Evolutionary conservation across 371 early-diverging fungal species (phyloP).

Genomic region (Blakeslea trispora): DNA sequence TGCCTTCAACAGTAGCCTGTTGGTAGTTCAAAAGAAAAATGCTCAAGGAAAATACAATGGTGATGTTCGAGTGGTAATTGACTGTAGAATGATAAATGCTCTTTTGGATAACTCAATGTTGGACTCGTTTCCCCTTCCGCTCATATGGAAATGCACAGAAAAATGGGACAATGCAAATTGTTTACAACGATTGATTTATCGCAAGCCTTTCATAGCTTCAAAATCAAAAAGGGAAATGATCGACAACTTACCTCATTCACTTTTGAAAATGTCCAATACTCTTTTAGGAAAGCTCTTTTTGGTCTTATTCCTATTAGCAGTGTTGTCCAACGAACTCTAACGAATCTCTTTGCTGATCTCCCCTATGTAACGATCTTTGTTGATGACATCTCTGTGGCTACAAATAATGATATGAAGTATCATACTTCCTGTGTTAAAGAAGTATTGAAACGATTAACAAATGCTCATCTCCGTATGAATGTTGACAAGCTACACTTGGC

Average conservation of each 20-base stretch:
- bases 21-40: constrained; percentile 8
- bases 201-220: background rate
- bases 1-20: constrained; percentile 1
- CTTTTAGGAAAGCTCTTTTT: background rate
- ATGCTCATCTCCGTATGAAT: background rate
- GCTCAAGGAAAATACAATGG: background rate
- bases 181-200: background rate
- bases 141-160: background rate
- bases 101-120: background rate
- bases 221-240: background rate
- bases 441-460: constrained; percentile 8
- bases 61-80: background rate
- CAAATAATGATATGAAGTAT: background rate
- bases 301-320: background rate
- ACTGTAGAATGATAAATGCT: background rate
- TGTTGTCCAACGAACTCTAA: constrained; percentile 1
- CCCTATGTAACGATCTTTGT: constrained; percentile 3
- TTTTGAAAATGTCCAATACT: background rate
- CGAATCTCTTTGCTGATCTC: constrained; percentile 5
- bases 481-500: constrained; percentile 6
- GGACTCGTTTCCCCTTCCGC: background rate
- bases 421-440: constrained; percentile 3
- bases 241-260: background rate
- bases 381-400: constrained; percentile 9
- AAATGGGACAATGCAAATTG: background rate